A percentile compares a stretch with the other conserved stretches of the same genome.
These are phyloP conservation scores for Pelargonium cotyledonis DNA, from an alignment of 441 rosid genomes.

Conservation along the genomic window DNA sequence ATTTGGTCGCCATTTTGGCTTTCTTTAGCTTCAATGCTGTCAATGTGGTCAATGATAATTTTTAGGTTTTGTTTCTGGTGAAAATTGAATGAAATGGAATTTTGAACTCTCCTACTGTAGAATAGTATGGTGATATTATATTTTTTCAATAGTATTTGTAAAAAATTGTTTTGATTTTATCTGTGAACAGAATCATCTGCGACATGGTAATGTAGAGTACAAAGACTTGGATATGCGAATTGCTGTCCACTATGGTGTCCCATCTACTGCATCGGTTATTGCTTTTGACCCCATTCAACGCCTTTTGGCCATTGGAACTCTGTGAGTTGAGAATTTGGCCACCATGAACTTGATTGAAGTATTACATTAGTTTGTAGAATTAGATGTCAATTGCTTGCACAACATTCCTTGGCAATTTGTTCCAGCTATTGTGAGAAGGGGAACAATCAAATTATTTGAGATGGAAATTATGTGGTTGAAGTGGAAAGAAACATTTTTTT, in stretches of 20 bases:
- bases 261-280: too few species aligned
- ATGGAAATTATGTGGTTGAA: too few species aligned
- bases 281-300: too few species aligned
- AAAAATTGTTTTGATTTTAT: neutral
- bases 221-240: conserved; percentile 41
- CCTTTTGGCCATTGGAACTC: too few species aligned
- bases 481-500: too few species aligned
- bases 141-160: neutral
- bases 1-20: neutral
- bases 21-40: neutral
- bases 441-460: too few species aligned
- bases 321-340: too few species aligned
- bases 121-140: neutral
- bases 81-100: neutral
- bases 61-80: neutral
- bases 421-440: too few species aligned
- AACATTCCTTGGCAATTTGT: too few species aligned
- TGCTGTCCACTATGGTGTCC: conserved; percentile 26
- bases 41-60: neutral
- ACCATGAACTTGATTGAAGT: too few species aligned
- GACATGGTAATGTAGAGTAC: conserved; percentile 29
- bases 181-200: conserved; percentile 18
- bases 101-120: neutral
- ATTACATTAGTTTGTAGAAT: too few species aligned
- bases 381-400: too few species aligned